These are phyloP conservation scores for Dittrichia graveolens DNA, from an alignment of 129 eudicot genomes.

Conservation along the genomic window DNA sequence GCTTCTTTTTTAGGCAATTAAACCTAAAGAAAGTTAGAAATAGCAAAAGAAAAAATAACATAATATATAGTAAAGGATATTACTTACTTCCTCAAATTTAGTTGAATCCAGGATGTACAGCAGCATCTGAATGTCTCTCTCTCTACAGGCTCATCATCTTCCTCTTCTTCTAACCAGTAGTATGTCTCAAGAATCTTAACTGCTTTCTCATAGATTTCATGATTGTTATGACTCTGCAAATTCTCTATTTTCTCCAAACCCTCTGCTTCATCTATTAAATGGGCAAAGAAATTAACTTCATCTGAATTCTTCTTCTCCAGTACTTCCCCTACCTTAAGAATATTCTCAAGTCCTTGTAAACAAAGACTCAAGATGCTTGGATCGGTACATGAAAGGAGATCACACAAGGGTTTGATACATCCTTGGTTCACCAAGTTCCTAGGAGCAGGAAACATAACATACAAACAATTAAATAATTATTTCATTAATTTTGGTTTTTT, in stretches of 20 bases:
- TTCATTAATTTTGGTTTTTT: too few species aligned
- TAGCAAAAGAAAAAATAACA: too few species aligned
- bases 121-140: too few species aligned
- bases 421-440: constrained; percentile 69
- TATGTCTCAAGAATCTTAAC: constrained; percentile 70
- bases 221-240: constrained; percentile 70
- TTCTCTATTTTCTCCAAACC: constrained; percentile 79
- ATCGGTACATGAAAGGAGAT: constrained; percentile 69
- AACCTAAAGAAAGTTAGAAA: too few species aligned
- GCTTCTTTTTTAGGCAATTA: too few species aligned
- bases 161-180: constrained; percentile 79
- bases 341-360: constrained; percentile 81
- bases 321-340: constrained; percentile 70
- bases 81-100: too few species aligned
- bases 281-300: constrained; percentile 65
- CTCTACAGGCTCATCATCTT: too few species aligned
- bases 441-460: too few species aligned
- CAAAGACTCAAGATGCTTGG: constrained; percentile 71
- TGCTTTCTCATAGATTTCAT: constrained; percentile 79
- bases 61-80: too few species aligned
- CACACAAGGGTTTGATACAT: constrained; percentile 78
- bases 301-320: constrained; percentile 61
- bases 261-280: constrained; percentile 61
- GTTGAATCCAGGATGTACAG: too few species aligned
- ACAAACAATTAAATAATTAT: too few species aligned